These are phyloP conservation scores for Fonsecaea pugnacius DNA, from an alignment of 2,329 filamentous ascomycete genomes.

Conservation along the genomic window DNA sequence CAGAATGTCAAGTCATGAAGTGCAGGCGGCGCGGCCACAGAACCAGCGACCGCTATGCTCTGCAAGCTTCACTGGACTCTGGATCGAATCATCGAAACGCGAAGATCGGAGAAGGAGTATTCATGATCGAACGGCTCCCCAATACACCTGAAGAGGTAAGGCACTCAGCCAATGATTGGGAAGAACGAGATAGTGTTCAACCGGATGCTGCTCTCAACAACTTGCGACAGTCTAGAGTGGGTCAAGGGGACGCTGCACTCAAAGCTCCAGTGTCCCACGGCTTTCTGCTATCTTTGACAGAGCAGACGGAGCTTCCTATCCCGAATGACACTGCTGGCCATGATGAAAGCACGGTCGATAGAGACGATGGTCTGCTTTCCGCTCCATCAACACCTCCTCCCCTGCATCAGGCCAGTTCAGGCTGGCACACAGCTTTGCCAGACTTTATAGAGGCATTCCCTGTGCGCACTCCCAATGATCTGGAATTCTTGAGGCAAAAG, in stretches of 20 bases:
- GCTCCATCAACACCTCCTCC: not conserved
- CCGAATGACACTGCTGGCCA: not conserved
- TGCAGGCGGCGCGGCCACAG: slow-evolving; percentile 3
- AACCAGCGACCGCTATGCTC: not conserved
- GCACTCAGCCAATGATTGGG: not conserved
- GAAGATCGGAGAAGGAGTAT: not conserved
- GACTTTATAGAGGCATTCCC: slow-evolving; percentile 12
- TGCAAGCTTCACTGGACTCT: not conserved
- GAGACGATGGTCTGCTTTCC: not conserved
- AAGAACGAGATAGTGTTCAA: not conserved
- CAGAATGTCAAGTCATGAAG: not conserved
- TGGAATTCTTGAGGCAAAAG: slow-evolving; percentile 3
- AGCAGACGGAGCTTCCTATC: not conserved
- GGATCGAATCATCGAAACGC: not conserved
- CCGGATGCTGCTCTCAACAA: not conserved
- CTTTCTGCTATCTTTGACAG: not conserved
- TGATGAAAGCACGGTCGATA: not conserved
- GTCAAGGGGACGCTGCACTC: not conserved
- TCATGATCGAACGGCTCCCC: not conserved
- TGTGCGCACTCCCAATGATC: not conserved
- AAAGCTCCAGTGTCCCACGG: not conserved
- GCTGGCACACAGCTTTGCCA: not conserved
- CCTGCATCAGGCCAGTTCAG: not conserved
- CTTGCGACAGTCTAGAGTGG: not conserved
- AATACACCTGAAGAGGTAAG: not conserved